Evolutionary conservation across 352 stramenopile genomes (phyloP), one percentile per base, ranked within the genome.

Genomic region (Phytophthora pisi): DNA sequence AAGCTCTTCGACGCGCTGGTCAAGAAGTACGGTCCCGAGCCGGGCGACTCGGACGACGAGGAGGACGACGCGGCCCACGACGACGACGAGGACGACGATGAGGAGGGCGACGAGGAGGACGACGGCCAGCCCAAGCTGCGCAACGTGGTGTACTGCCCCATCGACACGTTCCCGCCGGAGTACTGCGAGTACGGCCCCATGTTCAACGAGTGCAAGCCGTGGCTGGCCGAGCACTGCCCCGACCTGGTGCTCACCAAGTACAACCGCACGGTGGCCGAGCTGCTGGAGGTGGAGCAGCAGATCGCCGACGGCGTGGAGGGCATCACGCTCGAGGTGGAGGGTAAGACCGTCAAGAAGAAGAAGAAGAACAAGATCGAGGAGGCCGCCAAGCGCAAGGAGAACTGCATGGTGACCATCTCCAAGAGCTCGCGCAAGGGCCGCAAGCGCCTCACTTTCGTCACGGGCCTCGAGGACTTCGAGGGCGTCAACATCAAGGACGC

Each of bases 151-250:
- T 95, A 95, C 71, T 95, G 87, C 52, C 87, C 87, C n/a, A 82
- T 95, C 53, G 87, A 95, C 67, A 89, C 86, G 58, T 73, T 95
- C 34, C 88, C 88, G 56, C 71, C 88, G 28, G 88, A 95, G 74
- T 95, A 93, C 74, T 95, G 88, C 65, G 88, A 95, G 61, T 95
- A 94, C 61, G 86, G 88, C 34, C 82, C 88, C 28, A 83, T 91
- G 73, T 95, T 95, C 68, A 80, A 93, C 51, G 84, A 95, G 66
- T 92, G 81, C 70, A 93, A 93, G 74, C 79, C 81, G 20, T 95
- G 88, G 88, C 67, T 95, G 20, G 84, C 73, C 0, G 88, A 91
- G 64, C 58, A 95, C 71, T 89, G 71, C 61, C 88, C 88, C 11
- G 69, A 84, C n/a, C 69, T 95, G 11, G 76, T 84, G 61, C 73